A percentile compares a stretch with the other conserved stretches of the same genome.
Evolutionary conservation across 2,329 filamentous ascomycete species (phyloP).

Genomic region (Zymoseptoria pseudotritici): DNA sequence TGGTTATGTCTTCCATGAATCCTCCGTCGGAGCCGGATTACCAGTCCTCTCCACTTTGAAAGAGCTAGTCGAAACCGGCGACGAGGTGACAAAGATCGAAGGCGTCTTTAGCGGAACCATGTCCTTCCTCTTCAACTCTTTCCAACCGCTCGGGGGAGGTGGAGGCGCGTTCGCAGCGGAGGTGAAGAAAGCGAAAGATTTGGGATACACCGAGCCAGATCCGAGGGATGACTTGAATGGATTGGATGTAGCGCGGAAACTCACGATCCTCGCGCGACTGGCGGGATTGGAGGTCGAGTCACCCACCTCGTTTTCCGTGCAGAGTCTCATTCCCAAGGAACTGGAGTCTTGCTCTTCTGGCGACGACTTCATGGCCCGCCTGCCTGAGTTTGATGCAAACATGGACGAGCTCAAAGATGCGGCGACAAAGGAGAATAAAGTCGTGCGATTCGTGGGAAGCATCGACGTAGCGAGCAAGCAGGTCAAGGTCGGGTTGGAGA

Average conservation of each 20-base stretch:
- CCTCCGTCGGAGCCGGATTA: constrained; percentile 84
- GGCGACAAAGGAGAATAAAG: constrained; percentile 82
- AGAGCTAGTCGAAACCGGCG: constrained; percentile 89
- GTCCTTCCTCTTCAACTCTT: constrained; percentile 97
- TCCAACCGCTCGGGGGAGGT: constrained; percentile 69
- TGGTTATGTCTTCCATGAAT: constrained; percentile 89
- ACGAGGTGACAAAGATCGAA: constrained; percentile 85
- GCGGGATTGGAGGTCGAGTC: constrained; percentile 74
- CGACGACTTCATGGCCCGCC: constrained; percentile 74
- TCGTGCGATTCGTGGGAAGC: constrained; percentile 88
- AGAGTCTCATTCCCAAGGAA: constrained; percentile 84
- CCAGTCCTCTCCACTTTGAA: constrained; percentile 90
- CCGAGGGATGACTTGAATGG: constrained; percentile 82
- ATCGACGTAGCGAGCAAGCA: constrained; percentile 74
- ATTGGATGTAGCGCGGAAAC: constrained; percentile 85
- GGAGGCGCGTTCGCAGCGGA: constrained; percentile 85
- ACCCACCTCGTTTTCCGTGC: constrained; percentile 83
- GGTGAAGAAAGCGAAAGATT: constrained; percentile 82
- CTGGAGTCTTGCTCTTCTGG: constrained; percentile 69
- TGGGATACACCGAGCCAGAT: constrained; percentile 88
- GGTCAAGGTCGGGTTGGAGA: constrained; percentile 88
- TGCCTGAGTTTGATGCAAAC: constrained; percentile 75
- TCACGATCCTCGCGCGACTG: constrained; percentile 86
- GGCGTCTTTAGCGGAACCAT: constrained; percentile 97
- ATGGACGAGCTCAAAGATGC: constrained; percentile 84